Evolutionary conservation across 768 basidiomycete species (phyloP).

Genomic region (Leccinum barrowsii): DNA sequence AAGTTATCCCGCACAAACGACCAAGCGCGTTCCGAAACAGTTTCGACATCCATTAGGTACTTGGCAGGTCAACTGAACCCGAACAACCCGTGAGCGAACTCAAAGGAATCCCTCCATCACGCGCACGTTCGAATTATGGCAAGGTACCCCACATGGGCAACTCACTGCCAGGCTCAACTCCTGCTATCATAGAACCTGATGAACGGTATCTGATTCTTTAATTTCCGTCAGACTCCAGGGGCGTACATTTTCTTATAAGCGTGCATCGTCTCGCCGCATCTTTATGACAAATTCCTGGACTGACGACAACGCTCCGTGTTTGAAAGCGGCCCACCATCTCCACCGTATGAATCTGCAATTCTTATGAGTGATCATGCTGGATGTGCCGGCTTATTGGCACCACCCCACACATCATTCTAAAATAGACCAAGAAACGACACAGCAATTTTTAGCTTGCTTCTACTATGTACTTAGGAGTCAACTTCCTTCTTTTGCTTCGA

Average conservation of each 20-base stretch:
- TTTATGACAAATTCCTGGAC: too few relatives aligned
- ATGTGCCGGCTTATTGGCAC: background rate
- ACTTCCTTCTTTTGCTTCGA: background rate
- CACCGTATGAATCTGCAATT: background rate
- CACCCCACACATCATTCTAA: background rate
- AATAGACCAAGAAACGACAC: background rate
- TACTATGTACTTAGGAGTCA: background rate
- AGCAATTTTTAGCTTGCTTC: background rate
- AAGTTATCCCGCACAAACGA: constrained; percentile 16
- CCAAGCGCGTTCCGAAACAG: background rate
- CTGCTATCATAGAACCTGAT: too few relatives aligned
- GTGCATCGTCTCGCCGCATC: too few relatives aligned
- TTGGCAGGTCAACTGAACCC: background rate
- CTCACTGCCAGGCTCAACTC: too few relatives aligned
- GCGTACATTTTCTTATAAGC: too few relatives aligned
- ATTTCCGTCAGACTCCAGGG: background rate
- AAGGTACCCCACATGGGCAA: too few relatives aligned
- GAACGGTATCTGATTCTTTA: background rate
- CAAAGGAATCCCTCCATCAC: too few relatives aligned
- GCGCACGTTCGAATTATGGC: too few relatives aligned
- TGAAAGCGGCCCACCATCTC: background rate
- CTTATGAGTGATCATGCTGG: too few relatives aligned
- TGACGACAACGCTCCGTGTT: background rate
- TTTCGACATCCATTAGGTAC: background rate
- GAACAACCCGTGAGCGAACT: background rate